Evolutionary conservation across 495 filamentous ascomycete genomes (phyloP).

Genomic region (Talaromyces stipitatus): DNA sequence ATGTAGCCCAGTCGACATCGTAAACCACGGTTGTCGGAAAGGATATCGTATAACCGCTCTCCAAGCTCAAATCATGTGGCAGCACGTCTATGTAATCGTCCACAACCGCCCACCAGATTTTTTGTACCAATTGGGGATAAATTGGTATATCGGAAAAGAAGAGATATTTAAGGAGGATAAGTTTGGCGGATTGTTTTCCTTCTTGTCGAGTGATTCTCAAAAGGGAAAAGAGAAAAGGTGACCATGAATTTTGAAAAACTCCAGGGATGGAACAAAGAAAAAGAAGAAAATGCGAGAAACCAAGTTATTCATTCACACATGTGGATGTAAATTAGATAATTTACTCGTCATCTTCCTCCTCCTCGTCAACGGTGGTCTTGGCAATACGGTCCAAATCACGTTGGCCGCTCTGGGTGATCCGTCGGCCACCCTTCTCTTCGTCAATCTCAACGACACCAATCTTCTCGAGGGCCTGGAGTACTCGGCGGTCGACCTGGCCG

Average conservation of each 20-base stretch:
- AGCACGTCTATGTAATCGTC: constrained; percentile 1
- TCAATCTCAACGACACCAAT: constrained; percentile 95
- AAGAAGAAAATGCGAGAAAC: constrained; percentile 14
- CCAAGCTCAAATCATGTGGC: constrained; percentile 4
- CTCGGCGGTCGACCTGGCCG: constrained; percentile 91
- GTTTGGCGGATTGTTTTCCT: constrained; percentile 19
- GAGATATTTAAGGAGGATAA: constrained; percentile 18
- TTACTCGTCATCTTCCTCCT: constrained; percentile 46
- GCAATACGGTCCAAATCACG: constrained; percentile 92
- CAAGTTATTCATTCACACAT: constrained; percentile 24
- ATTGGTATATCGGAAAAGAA: constrained; percentile 15
- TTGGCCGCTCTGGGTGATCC: constrained; percentile 95
- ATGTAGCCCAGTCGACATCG: not conserved
- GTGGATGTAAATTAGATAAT: constrained; percentile 34
- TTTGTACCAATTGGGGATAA: constrained; percentile 11
- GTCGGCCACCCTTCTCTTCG: constrained; percentile 93
- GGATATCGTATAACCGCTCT: not conserved
- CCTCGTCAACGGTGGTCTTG: constrained; percentile 47
- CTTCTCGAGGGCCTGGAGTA: constrained; percentile 95
- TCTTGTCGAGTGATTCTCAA: not conserved
- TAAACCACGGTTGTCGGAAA: not conserved
- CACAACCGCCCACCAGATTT: constrained; percentile 1
- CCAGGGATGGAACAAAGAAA: constrained; percentile 4
- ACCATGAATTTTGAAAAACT: constrained; percentile 6
- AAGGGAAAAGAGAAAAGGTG: constrained; percentile 2